Percentiles rank a stretch among this genome's conserved stretches.
Conservation (phyloP, 306 rosid species). For the Purshia tridentata region DNA sequence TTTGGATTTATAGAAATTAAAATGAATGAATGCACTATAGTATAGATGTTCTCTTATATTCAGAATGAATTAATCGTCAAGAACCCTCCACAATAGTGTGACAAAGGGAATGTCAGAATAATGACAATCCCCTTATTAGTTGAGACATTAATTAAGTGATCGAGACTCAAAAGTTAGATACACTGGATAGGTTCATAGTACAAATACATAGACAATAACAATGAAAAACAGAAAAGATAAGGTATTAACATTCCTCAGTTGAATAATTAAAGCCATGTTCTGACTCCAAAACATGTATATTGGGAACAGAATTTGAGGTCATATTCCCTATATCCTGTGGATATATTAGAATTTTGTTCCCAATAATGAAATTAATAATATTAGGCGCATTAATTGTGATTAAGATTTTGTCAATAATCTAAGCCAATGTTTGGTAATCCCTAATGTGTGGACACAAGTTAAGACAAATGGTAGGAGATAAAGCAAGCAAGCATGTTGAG, state of each 20-base stretch:
- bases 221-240: not conserved
- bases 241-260: not conserved
- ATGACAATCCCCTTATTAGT: too few species aligned
- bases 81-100: too few species aligned
- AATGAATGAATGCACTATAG: too few species aligned
- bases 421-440: not conserved
- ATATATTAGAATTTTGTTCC: not conserved
- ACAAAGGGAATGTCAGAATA: too few species aligned
- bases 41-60: too few species aligned
- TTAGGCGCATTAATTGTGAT: too few species aligned
- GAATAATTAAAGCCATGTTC: not conserved
- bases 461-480: not conserved
- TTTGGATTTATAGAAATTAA: too few species aligned
- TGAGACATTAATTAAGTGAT: too few species aligned
- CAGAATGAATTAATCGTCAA: too few species aligned
- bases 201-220: not conserved
- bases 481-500: constrained; percentile 13
- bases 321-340: not conserved
- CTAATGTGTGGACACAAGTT: constrained; percentile 5
- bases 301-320: not conserved
- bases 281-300: not conserved
- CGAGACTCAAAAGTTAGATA: too few species aligned
- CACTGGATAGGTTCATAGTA: too few species aligned
- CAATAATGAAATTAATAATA: constrained; percentile 4
- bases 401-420: not conserved